Conservation (phyloP, 2,329 filamentous ascomycete species). For the Fusarium goolgardi region DNA sequence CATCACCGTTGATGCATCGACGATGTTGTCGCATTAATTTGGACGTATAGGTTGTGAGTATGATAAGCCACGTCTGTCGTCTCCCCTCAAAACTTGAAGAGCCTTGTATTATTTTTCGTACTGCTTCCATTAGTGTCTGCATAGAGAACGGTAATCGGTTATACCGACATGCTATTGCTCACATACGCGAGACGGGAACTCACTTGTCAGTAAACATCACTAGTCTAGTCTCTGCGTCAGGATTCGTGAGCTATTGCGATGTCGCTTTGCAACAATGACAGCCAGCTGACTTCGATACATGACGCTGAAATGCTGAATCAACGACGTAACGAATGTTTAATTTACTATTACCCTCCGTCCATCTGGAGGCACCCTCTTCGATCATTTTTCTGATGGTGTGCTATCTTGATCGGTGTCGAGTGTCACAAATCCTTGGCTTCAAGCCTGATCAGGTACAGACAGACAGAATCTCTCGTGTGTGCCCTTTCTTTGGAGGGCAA, state of each 20-base stretch:
- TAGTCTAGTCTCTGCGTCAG: background rate
- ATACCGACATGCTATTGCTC: background rate
- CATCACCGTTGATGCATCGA: background rate
- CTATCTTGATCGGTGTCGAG: background rate
- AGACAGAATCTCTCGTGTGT: background rate
- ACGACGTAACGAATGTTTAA: background rate
- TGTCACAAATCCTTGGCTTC: background rate
- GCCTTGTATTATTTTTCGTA: background rate
- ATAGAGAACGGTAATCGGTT: background rate
- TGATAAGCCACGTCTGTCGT: background rate
- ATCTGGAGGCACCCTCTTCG: background rate
- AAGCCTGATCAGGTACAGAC: slow-evolving; percentile 1
- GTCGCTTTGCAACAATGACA: background rate
- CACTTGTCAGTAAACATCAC: background rate
- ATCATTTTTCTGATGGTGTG: slow-evolving; percentile 11
- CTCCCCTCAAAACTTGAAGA: background rate
- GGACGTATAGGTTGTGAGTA: background rate
- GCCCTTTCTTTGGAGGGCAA: slow-evolving; percentile 14
- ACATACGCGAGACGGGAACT: background rate
- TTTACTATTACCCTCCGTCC: background rate
- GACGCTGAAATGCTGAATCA: background rate
- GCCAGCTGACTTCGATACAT: background rate
- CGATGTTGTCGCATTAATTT: background rate
- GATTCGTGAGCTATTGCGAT: background rate
- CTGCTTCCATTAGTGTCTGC: background rate